Evolutionary conservation across 1,284 basidiomycete species (phyloP).

Genomic region (Ceratobasidium theobromae): DNA sequence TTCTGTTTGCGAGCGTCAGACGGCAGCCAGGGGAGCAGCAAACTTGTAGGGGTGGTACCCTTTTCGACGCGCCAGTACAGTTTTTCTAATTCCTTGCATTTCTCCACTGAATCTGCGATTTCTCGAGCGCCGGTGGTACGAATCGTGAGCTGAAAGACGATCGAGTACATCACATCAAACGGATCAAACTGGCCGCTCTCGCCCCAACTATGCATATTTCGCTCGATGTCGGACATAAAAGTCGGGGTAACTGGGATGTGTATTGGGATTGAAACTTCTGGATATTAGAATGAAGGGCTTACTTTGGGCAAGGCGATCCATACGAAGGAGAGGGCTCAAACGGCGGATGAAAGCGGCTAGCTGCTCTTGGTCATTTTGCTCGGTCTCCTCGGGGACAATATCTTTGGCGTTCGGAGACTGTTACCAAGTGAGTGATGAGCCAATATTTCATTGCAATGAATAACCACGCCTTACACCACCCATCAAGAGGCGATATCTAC

Average conservation of each 20-base stretch:
- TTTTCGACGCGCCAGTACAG: constrained; percentile 17
- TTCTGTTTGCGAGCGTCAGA: background rate
- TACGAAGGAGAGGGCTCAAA: background rate
- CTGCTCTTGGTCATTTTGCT: background rate
- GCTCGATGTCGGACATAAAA: constrained; percentile 13
- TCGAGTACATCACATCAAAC: constrained; percentile 8
- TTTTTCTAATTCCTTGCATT: constrained; percentile 10
- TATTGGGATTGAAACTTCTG: background rate
- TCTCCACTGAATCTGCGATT: constrained; percentile 23
- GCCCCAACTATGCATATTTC: constrained; percentile 18
- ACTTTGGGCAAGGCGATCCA: constrained; percentile 4
- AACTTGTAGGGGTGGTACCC: background rate
- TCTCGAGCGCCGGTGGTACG: background rate
- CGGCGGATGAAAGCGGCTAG: constrained; percentile 1
- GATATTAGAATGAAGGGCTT: background rate
- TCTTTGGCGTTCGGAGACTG: background rate
- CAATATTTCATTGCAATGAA: background rate
- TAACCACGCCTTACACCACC: constrained; percentile 20
- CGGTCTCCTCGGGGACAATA: background rate
- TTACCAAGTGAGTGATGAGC: no score
- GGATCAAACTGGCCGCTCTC: constrained; percentile 13
- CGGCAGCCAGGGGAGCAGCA: constrained; percentile 11
- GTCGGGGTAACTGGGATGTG: background rate
- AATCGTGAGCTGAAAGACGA: constrained; percentile 19
- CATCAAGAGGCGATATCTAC: constrained; percentile 11